Base-by-base conservation (phyloP, 169 alveolate genomes). In the Cryptosporidium sp. region DNA sequence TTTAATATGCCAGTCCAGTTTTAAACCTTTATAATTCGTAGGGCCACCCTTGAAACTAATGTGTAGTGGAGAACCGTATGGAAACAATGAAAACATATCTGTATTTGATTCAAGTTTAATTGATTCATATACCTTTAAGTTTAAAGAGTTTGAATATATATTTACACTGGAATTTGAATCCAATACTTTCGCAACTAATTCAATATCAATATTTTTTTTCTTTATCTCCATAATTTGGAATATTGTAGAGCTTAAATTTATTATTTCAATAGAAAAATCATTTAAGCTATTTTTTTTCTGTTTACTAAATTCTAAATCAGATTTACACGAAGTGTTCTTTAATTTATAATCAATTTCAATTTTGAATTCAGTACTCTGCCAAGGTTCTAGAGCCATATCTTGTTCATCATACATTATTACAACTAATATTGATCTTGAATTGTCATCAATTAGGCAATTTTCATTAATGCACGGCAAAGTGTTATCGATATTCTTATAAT, bases 41-140 rank as follows among this genome's bases (percentile, higher is more conserved):
- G 89, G 89, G 16, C 89, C 89, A 18, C 89, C 89, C 18, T 69
- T 62, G 23, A 44, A 60, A 48, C 33, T 23, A 26, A 80, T 29
- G 3, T 65, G 39, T 29, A 80, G 26, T 26, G 89, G 80, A 21
- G 72, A 23, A 18, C 89, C 89, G 21, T 61, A 44, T 29, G 89
- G 89, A 65, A 80, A 62, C 14, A 80, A 62, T 26, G 65, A 58
- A 31, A 80, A 45, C 6, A 23, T 23, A 14, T 62, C 35, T 10
- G 67, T 3, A 16, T 42, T 44, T 39, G 89, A 44, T 33, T 80
- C 89, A 5, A 80, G n/a, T 26, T 80, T 80, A 80, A 80, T 65
- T 2, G 73, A 60, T 26, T 60, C 80, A 45, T 80, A 80, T 42
- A 80, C 89, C 3, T 44, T 62, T 62, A 80, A 44, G 39, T 4